Conservation (phyloP, 257 asterid genomes). For the Solanum ossicruentum region DNA sequence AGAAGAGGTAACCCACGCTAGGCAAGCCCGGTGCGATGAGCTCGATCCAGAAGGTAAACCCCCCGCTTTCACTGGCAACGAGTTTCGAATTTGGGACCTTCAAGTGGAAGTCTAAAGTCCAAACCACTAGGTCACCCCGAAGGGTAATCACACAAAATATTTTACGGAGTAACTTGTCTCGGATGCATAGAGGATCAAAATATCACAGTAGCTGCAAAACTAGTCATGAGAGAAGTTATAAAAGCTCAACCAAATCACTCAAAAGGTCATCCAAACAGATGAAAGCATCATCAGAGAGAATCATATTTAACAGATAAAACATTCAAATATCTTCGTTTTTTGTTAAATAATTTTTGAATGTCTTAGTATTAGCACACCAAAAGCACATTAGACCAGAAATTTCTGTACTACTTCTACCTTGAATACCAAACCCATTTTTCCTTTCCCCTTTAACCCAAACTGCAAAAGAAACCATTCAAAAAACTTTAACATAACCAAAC, state of each 20-base stretch:
- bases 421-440: background rate
- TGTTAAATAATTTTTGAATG: background rate
- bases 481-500: background rate
- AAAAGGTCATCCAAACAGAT: background rate
- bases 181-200: background rate
- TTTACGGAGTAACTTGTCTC: background rate
- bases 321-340: background rate
- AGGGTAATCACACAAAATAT: background rate
- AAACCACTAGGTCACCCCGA: too few species aligned
- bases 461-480: background rate
- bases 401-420: background rate
- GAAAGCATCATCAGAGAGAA: background rate
- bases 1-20: too few species aligned
- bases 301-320: background rate
- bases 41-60: too few species aligned
- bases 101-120: too few species aligned
- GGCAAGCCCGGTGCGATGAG: too few species aligned
- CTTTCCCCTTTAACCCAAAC: background rate
- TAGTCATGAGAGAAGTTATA: background rate
- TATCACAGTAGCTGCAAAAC: background rate
- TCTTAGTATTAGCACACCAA: background rate
- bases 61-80: too few species aligned
- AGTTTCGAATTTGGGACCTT: too few species aligned
- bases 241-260: background rate
- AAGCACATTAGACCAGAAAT: background rate